These are phyloP conservation scores for Podila epicladia DNA, from an alignment of 192 early-diverging fungal species.

Conservation along the genomic window DNA sequence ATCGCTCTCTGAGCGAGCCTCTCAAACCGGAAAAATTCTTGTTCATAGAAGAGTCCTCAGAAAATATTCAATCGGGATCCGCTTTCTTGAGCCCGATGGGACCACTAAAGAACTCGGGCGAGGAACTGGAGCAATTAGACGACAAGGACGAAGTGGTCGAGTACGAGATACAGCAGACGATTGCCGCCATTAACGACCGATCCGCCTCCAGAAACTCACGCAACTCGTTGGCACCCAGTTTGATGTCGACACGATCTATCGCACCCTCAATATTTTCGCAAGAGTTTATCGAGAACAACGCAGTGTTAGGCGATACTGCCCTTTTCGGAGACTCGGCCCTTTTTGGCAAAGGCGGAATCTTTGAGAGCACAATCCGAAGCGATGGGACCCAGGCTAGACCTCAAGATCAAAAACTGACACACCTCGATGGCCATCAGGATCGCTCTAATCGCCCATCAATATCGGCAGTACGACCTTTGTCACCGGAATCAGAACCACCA, in stretches of 20 bases:
- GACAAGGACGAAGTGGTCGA: slow-evolving; percentile 7
- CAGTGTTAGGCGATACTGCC: slow-evolving; percentile 19
- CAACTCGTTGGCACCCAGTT: slow-evolving; percentile 8
- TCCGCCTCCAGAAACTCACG: neutral
- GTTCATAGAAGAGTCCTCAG: slow-evolving; percentile 24
- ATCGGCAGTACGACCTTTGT: neutral
- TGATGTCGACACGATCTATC: slow-evolving; percentile 1
- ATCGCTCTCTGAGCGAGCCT: slow-evolving; percentile 40
- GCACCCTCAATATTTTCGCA: slow-evolving; percentile 20
- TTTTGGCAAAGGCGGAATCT: slow-evolving; percentile 19
- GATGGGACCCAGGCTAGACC: neutral
- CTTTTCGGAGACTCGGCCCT: slow-evolving; percentile 30
- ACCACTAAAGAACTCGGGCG: slow-evolving; percentile 2
- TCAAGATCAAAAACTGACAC: neutral
- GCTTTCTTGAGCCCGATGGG: slow-evolving; percentile 18
- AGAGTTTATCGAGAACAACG: slow-evolving; percentile 32
- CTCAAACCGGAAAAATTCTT: slow-evolving; percentile 23
- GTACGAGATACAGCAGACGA: slow-evolving; percentile 6
- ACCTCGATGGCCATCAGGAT: neutral
- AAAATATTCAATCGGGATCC: slow-evolving; percentile 7
- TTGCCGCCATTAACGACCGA: neutral
- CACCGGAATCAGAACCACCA: neutral
- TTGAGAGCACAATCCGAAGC: slow-evolving; percentile 12
- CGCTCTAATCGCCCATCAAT: neutral
- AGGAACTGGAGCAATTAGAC: neutral